A percentile compares a stretch with the other conserved stretches of the same genome.
These are phyloP conservation scores for Rubia peregrina DNA, from an alignment of 305 asterid genomes.

Conservation along the genomic window DNA sequence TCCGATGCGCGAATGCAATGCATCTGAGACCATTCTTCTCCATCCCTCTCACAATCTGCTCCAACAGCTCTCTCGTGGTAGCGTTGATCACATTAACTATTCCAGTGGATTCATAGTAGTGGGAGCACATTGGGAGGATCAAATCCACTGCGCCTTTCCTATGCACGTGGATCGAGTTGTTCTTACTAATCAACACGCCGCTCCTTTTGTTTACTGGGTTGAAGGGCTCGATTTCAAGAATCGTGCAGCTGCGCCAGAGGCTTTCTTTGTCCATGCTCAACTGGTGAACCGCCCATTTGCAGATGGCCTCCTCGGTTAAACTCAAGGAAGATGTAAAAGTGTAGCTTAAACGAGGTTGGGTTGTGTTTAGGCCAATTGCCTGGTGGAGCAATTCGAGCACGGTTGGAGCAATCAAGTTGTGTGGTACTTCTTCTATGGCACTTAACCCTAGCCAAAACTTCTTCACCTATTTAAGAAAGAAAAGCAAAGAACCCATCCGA, in stretches of 20 bases:
- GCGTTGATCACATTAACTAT: not conserved
- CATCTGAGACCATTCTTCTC: conserved; percentile 15
- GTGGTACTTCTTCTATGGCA: conserved; percentile 14
- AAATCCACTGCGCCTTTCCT: conserved; percentile 30
- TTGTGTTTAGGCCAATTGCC: conserved; percentile 20
- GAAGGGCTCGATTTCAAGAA: conserved; percentile 24
- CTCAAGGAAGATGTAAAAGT: conserved; percentile 9
- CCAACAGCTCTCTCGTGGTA: conserved; percentile 10
- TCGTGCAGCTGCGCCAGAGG: conserved; percentile 10
- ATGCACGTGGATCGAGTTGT: conserved; percentile 19
- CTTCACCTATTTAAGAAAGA: conserved; percentile 3
- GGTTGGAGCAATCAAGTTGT: conserved; percentile 9
- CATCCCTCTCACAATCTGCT: conserved; percentile 22
- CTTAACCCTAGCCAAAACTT: conserved; percentile 16
- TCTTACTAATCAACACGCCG: conserved; percentile 21
- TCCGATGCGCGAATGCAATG: conserved; percentile 19
- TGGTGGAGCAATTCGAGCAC: conserved; percentile 15
- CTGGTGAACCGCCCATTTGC: conserved; percentile 18
- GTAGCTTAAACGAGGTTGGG: conserved; percentile 7
- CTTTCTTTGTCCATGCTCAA: conserved; percentile 21
- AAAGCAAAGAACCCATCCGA: not conserved
- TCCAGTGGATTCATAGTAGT: conserved; percentile 21
- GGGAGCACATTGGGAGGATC: conserved; percentile 21
- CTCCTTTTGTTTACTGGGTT: conserved; percentile 19
- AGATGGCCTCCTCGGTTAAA: conserved; percentile 23